Evolutionary conservation across 2,329 filamentous ascomycete genomes (phyloP), one percentile per base, ranked within the genome.

Genomic region (Emmonsiellopsis sp.): DNA sequence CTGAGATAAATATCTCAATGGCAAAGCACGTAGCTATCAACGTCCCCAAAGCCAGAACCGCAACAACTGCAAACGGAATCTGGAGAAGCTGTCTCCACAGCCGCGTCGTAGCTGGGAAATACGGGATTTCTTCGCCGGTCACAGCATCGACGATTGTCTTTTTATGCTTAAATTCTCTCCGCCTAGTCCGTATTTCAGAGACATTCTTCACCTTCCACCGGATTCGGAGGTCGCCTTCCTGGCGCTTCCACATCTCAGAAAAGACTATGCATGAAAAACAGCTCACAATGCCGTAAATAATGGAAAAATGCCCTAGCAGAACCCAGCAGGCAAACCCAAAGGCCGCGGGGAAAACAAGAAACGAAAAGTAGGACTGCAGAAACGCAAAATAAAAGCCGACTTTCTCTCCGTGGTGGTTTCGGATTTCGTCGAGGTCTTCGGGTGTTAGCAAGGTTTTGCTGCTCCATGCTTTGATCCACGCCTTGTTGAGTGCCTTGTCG

Each of bases 371-470:
- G 35, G 86, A 86, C 65, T 95, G 88, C 34, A 94, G 79, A 65
- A 97, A 97, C 40, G 91, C 89, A 68, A 95, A 97, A 74, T 97
- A 97, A 69, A 94, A 95, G 37, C 88, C 92, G 55, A 96, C 87
- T 78, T 82, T 58, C 15, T 92, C 86, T 48, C 89, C 89, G 67
- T 90, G 89, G 58, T 84, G 78, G 65, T 89, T 79, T 30, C 86
- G 81, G 57, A 95, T 89, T 46, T 81, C 78, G 63, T 87, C 82
- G n/a, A 94, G 73, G 62, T 89, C 81, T 49, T 77, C 69, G 37
- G 82, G 72, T 52, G 81, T 79, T 9, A 91, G 73, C 43, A 84
- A 77, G 56, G 85, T 86, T 67, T 86, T 87, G 49, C 78, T 82
- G 63, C 85, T 85, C 79, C 88, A 86, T 58, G 84, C 79, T 65